Percentiles rank a stretch among this genome's conserved stretches.
phyloP scores from a whole-genome alignment of 2,329 filamentous ascomycete genomes.

The Diplodia seriata region DNA sequence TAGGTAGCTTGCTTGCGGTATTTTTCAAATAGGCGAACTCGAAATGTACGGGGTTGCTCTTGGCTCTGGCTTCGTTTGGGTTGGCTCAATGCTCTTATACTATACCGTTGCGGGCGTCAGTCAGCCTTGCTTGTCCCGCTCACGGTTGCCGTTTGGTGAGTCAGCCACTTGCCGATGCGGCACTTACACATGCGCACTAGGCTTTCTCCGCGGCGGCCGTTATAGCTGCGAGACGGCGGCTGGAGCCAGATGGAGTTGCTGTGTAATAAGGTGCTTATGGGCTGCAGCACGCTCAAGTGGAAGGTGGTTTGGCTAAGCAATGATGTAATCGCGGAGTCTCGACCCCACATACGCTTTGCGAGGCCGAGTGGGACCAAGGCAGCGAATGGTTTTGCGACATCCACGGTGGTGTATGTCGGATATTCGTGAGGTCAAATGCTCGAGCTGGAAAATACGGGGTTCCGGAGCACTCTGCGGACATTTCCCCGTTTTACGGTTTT shows the following conservation, averaged over 20 bases:
- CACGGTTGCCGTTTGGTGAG: not conserved
- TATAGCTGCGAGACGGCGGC: not conserved
- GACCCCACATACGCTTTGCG: not conserved
- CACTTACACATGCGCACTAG: not conserved
- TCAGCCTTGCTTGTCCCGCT: not conserved
- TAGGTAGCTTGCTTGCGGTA: not conserved
- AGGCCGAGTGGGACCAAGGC: not conserved
- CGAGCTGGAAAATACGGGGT: not conserved
- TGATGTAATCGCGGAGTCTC: constrained; percentile 2
- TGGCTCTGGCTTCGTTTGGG: not conserved
- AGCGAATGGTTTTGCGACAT: not conserved
- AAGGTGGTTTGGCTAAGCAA: not conserved
- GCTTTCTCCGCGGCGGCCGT: not conserved
- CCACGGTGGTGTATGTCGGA: not conserved
- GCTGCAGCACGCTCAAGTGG: not conserved
- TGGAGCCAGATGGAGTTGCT: not conserved
- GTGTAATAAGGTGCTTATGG: constrained; percentile 4
- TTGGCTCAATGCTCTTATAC: not conserved
- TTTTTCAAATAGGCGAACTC: too few relatives aligned
- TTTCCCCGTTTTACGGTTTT: not conserved
- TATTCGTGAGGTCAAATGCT: not conserved
- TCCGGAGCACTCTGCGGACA: not conserved
- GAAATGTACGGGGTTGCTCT: not conserved
- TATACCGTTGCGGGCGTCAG: not conserved
- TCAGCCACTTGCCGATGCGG: constrained; percentile 21